These are phyloP conservation scores for Fusarium sambucinum DNA, from an alignment of 2,329 filamentous ascomycete genomes.

Conservation along the genomic window DNA sequence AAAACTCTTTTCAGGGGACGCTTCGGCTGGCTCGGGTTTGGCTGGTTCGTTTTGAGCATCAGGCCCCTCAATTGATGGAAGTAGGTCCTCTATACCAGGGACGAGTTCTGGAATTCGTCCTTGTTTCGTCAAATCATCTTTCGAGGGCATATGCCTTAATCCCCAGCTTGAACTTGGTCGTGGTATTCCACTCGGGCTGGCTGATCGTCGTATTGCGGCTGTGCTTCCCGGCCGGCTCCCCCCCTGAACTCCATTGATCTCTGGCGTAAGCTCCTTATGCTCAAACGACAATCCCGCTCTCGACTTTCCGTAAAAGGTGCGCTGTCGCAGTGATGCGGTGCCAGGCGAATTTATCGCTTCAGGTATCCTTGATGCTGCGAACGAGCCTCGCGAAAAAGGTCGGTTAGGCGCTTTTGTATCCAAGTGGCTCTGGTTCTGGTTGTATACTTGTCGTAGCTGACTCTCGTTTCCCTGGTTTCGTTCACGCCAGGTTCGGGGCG, in stretches of 20 bases:
- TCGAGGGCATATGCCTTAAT: conserved; percentile 39
- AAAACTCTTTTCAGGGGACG: conserved; percentile 65
- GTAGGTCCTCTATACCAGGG: conserved; percentile 55
- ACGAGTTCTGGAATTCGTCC: conserved; percentile 54
- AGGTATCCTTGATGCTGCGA: conserved; percentile 39
- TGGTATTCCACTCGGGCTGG: conserved; percentile 22
- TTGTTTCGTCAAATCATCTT: conserved; percentile 47
- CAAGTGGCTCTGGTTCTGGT: conserved; percentile 49
- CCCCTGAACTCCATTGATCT: conserved; percentile 26
- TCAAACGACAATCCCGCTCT: conserved; percentile 44
- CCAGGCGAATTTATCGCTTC: conserved; percentile 36
- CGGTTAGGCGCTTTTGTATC: conserved; percentile 48
- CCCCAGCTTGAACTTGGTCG: conserved; percentile 23
- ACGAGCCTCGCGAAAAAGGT: conserved; percentile 42
- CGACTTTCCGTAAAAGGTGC: conserved; percentile 44
- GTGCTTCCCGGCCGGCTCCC: conserved; percentile 25
- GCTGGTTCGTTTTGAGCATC: conserved; percentile 11
- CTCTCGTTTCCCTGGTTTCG: conserved; percentile 51
- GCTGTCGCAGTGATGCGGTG: conserved; percentile 38
- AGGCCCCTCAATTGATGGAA: conserved; percentile 52
- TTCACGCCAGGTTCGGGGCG: conserved; percentile 60
- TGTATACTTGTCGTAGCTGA: conserved; percentile 47
- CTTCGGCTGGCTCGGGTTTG: conserved; percentile 10
- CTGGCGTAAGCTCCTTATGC: conserved; percentile 25
- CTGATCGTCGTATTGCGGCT: conserved; percentile 14